Conservation (phyloP, 306 rosid species). For the Alnus rubra region DNA sequence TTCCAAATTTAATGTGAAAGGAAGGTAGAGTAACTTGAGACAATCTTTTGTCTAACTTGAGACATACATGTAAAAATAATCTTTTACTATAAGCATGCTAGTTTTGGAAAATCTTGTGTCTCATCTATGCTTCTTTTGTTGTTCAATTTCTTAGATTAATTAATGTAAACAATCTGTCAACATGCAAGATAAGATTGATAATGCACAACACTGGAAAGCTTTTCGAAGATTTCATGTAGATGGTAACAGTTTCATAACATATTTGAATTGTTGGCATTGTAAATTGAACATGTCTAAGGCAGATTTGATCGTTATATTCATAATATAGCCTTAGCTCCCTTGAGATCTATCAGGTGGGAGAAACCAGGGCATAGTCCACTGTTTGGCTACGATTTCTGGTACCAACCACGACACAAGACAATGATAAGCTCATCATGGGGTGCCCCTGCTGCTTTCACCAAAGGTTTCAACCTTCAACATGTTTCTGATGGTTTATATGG, state of each 20-base stretch:
- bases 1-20: conserved; percentile 89
- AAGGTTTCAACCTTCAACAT: conserved; percentile 79
- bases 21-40: conserved; percentile 54
- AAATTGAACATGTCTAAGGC: conserved; percentile 3
- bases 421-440: conserved; percentile 99
- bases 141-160: neutral
- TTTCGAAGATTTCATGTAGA: neutral
- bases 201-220: neutral
- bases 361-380: conserved; percentile 89
- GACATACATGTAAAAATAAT: neutral
- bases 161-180: neutral
- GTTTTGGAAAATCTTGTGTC: neutral
- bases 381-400: conserved; percentile 95
- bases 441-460: conserved; percentile 84
- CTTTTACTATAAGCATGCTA: neutral
- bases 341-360: conserved; percentile 70
- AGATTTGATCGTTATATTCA: conserved; percentile 15
- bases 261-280: neutral
- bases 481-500: conserved; percentile 80
- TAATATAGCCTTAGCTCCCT: conserved; percentile 16
- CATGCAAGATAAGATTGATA: neutral
- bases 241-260: neutral
- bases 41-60: neutral
- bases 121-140: neutral
- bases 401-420: conserved; percentile 85